These are phyloP conservation scores for Scedosporium dehoogii DNA, from an alignment of 2,329 filamentous ascomycete genomes.

Conservation along the genomic window DNA sequence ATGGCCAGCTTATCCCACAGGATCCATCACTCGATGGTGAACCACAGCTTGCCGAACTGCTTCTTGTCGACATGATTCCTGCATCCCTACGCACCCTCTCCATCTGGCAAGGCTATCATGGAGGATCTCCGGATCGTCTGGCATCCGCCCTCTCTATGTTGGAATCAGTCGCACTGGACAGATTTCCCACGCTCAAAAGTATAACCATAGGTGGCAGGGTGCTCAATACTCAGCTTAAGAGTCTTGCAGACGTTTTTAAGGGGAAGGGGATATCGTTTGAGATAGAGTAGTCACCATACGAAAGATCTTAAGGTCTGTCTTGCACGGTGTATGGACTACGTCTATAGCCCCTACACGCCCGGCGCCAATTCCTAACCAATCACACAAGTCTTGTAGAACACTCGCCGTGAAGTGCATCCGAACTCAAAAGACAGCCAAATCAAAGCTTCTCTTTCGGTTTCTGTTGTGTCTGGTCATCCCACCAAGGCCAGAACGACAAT, in stretches of 20 bases:
- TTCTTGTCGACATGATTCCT: background rate
- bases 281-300: too few relatives aligned
- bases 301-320: too few relatives aligned
- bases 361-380: too few relatives aligned
- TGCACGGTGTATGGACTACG: too few relatives aligned
- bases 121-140: background rate
- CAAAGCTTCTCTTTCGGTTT: constrained; percentile 1
- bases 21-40: background rate
- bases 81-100: background rate
- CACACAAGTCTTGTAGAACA: too few relatives aligned
- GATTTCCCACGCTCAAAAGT: background rate
- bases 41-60: background rate
- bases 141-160: background rate
- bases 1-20: background rate
- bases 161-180: background rate
- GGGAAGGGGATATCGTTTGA: background rate
- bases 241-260: background rate
- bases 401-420: too few relatives aligned
- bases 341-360: too few relatives aligned
- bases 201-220: background rate
- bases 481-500: constrained; percentile 1
- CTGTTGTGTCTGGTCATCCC: background rate
- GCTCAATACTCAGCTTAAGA: background rate
- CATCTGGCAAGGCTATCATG: background rate
- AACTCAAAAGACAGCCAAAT: background rate